phyloP scores from a whole-genome alignment of 192 early-diverging fungal species.

The Gigaspora rosea region DNA sequence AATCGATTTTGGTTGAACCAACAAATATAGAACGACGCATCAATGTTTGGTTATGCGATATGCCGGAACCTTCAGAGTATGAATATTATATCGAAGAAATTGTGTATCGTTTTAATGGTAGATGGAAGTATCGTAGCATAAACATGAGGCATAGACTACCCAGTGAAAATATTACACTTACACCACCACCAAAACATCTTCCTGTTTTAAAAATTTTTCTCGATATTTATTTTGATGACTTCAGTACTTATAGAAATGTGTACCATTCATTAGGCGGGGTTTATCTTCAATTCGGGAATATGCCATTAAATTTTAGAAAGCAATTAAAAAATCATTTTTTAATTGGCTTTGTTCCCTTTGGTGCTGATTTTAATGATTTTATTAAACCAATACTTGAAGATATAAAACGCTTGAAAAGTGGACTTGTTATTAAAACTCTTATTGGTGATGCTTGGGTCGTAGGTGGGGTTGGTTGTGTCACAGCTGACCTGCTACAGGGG shows the following conservation, averaged over 20 bases:
- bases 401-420: neutral
- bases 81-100: slow-evolving; percentile 14
- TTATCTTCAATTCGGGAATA: slow-evolving; percentile 22
- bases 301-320: neutral
- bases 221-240: slow-evolving; percentile 16
- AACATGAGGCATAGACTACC: neutral
- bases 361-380: neutral
- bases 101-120: neutral
- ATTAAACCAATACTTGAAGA: slow-evolving; percentile 1
- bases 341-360: slow-evolving; percentile 7
- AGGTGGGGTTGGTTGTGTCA: too few species aligned
- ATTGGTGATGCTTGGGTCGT: neutral
- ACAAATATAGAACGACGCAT: neutral
- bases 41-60: neutral
- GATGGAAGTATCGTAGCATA: slow-evolving; percentile 6
- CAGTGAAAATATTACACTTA: neutral
- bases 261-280: slow-evolving; percentile 2
- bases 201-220: slow-evolving; percentile 12
- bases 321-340: slow-evolving; percentile 17
- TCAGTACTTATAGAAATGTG: neutral
- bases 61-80: neutral
- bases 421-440: neutral
- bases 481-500: too few species aligned
- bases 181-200: neutral
- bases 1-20: neutral